These are phyloP conservation scores for Neostapfia colusana DNA, from an alignment of 176 grass and related monocot genomes.

Conservation along the genomic window DNA sequence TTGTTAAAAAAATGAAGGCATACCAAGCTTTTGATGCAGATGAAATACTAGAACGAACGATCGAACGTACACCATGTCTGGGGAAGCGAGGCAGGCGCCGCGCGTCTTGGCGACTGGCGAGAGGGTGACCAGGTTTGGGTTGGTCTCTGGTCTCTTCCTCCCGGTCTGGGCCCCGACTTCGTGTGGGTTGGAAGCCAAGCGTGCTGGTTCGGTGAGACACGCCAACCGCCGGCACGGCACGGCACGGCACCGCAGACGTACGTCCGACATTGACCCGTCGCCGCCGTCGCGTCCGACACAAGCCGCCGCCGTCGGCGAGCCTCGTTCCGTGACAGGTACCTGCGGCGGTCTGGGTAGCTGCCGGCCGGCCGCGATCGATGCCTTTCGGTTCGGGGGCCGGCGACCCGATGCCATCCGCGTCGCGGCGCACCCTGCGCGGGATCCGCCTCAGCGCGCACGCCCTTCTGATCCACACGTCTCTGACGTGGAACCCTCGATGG, in stretches of 20 bases:
- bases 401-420: not conserved
- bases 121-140: not conserved
- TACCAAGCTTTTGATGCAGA: not conserved
- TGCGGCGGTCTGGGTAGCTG: no score
- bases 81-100: not conserved
- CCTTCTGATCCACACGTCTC: not conserved
- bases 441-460: no score
- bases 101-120: not conserved
- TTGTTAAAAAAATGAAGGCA: not conserved
- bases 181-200: slow-evolving; percentile 35
- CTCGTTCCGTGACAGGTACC: no score
- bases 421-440: not conserved
- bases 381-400: no score
- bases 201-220: slow-evolving; percentile 3
- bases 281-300: not conserved
- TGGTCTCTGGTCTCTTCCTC: not conserved
- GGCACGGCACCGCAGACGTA: no score
- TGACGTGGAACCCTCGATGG: no score
- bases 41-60: not conserved
- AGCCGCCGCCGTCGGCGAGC: not conserved
- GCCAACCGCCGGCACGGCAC: not conserved
- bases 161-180: not conserved
- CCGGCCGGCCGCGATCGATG: no score
- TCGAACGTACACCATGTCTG: not conserved
- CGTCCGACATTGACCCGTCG: not conserved